Percentiles rank a stretch among this genome's conserved stretches.
Evolutionary conservation across 345 rosid genomes (phyloP).

Genomic region (Salix exigua): DNA sequence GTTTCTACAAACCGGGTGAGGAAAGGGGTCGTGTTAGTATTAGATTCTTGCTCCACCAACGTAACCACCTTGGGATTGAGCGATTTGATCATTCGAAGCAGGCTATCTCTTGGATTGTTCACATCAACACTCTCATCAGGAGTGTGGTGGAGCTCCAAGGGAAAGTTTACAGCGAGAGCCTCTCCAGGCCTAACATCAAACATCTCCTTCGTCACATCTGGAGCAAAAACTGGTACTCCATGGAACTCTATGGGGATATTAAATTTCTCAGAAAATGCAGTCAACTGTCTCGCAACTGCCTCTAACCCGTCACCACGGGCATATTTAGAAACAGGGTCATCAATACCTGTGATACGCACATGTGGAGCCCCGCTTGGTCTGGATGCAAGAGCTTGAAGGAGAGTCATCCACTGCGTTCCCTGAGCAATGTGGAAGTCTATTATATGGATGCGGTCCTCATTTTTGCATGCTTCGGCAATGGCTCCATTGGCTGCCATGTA

Average conservation of each 20-base stretch:
- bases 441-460: conserved; percentile 54
- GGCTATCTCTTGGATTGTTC: conserved; percentile 66
- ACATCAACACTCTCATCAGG: conserved; percentile 69
- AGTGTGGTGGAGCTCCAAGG: conserved; percentile 67
- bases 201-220: conserved; percentile 50
- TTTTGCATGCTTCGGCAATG: conserved; percentile 71
- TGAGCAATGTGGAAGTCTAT: conserved; percentile 65
- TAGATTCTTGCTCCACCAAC: conserved; percentile 72
- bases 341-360: conserved; percentile 70
- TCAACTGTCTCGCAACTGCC: conserved; percentile 43
- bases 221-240: conserved; percentile 53
- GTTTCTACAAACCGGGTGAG: conserved; percentile 55
- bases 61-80: conserved; percentile 61
- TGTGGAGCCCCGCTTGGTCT: conserved; percentile 63
- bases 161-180: conserved; percentile 62
- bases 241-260: conserved; percentile 54
- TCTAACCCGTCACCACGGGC: conserved; percentile 55
- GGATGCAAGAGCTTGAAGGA: conserved; percentile 66
- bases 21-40: conserved; percentile 71
- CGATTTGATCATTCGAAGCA: conserved; percentile 62
- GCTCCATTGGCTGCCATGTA: conserved; percentile 83
- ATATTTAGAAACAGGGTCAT: conserved; percentile 47
- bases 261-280: conserved; percentile 46
- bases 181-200: conserved; percentile 64
- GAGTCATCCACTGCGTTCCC: conserved; percentile 72